phyloP scores from a whole-genome alignment of 495 filamentous ascomycete species.

The Penicillium steckii region DNA sequence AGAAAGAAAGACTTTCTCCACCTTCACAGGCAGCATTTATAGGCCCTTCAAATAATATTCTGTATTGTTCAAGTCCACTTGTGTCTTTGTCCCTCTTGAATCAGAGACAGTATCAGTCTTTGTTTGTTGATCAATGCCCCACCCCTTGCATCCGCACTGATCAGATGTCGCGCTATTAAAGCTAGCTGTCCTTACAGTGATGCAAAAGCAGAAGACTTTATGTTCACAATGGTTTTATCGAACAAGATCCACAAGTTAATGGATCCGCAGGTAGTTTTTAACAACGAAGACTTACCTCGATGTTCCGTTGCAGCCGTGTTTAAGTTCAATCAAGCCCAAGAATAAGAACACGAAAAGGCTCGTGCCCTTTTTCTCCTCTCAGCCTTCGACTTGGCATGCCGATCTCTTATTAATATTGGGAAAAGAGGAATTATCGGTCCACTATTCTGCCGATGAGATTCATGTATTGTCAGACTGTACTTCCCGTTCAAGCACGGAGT shows the following conservation, averaged over 20 bases:
- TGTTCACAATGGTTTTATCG: not conserved
- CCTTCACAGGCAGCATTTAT: not conserved
- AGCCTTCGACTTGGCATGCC: conserved; percentile 20
- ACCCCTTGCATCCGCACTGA: conserved; percentile 22
- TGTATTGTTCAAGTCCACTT: no score
- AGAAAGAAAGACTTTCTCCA: not conserved
- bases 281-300: conserved; percentile 13
- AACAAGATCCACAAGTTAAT: not conserved
- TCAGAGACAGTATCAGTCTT: not conserved
- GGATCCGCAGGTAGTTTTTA: not conserved
- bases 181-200: not conserved
- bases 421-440: not conserved
- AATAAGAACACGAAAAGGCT: conserved; percentile 5
- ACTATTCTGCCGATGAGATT: not conserved
- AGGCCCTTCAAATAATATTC: not conserved
- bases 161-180: not conserved
- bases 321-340: not conserved
- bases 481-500: not conserved
- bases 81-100: not conserved
- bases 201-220: no score
- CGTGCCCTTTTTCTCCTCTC: conserved; percentile 7
- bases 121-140: conserved; percentile 7
- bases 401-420: conserved; percentile 20
- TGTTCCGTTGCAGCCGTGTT: conserved; percentile 14
- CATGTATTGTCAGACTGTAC: not conserved